Base-by-base conservation (phyloP, 73 alveolate genomes). In the Paramecium pentaurelia region DNA sequence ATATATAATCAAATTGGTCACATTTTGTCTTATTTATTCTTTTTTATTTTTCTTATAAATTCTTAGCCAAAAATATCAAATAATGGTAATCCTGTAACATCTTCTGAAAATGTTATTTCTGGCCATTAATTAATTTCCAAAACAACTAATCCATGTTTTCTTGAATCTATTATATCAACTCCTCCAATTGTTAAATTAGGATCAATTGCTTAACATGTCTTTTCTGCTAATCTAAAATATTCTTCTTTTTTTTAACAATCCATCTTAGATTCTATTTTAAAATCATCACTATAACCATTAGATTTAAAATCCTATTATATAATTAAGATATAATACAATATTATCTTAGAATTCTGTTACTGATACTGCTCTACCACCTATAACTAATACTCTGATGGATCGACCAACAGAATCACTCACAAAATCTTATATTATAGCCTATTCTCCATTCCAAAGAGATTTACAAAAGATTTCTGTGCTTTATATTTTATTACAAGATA, bases 61-160 rank as follows among this genome's bases (percentile, higher is more conserved):
- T 34, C 60, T n/a, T 75, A 14, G 2, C 60, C 88, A 75, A 75
- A 75, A 9, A 16, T 34, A 2, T 75, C 58, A 40, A 75, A 40
- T n/a, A 75, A 11, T 36, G 58, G 60, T 6, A 75, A 37, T 32
- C 60, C 60, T 14, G 88, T 75, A 10, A 40, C 28, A 34, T 75
- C 88, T 10, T 75, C 20, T 3, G 88, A 75, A 20, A 32, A 34
- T 2, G 42, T 45, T 10, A 75, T 75, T 75, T 75, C 88, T 37
- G 88, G 88, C 88, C 88, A 75, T 32, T 45, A 32, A 75, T 75
- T 75, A 0, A 75, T 75, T 75, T 75, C 88, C 10, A 75, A 75
- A 14, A 75, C 88, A 3, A 32, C 20, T 6, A 75, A 16, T 4
- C 64, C 58, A 12, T 37, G 14, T 14, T 75, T 45, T 18, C 5